phyloP scores from a whole-genome alignment of 2,329 filamentous ascomycete genomes.

The Trichoderma harzianum region DNA sequence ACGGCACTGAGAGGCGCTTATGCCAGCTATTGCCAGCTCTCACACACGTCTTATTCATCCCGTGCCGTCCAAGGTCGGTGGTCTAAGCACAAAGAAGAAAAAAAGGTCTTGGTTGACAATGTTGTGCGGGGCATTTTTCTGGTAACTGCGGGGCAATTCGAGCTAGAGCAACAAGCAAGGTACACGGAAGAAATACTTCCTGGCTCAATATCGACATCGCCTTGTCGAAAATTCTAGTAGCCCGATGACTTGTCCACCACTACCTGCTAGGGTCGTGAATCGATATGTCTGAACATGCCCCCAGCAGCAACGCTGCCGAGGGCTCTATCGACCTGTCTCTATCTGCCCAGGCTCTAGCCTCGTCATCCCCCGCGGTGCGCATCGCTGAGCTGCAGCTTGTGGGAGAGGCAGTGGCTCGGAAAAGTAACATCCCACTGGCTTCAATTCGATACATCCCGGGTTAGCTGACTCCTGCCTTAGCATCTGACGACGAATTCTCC shows the following conservation, averaged over 20 bases:
- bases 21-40: neutral
- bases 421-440: slow-evolving; percentile 41
- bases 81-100: neutral
- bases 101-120: neutral
- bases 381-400: slow-evolving; percentile 53
- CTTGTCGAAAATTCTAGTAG: neutral
- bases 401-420: slow-evolving; percentile 54
- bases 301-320: slow-evolving; percentile 11
- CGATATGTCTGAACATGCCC: slow-evolving; percentile 15
- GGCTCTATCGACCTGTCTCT: neutral
- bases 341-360: slow-evolving; percentile 49
- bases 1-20: neutral
- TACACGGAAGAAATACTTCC: neutral
- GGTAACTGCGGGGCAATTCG: neutral
- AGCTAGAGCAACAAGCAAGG: neutral
- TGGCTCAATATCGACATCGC: slow-evolving; percentile 1
- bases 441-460: slow-evolving; percentile 3
- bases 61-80: neutral
- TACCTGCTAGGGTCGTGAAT: slow-evolving; percentile 2
- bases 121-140: neutral
- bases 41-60: neutral
- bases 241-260: slow-evolving; percentile 6
- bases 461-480: slow-evolving; percentile 22
- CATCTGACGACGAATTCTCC: slow-evolving; percentile 48
- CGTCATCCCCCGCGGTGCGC: slow-evolving; percentile 59